A percentile compares a stretch with the other conserved stretches of the same genome.
These are phyloP conservation scores for Dendrostoma leiphaemia DNA, from an alignment of 2,329 filamentous ascomycete genomes.

Conservation along the genomic window DNA sequence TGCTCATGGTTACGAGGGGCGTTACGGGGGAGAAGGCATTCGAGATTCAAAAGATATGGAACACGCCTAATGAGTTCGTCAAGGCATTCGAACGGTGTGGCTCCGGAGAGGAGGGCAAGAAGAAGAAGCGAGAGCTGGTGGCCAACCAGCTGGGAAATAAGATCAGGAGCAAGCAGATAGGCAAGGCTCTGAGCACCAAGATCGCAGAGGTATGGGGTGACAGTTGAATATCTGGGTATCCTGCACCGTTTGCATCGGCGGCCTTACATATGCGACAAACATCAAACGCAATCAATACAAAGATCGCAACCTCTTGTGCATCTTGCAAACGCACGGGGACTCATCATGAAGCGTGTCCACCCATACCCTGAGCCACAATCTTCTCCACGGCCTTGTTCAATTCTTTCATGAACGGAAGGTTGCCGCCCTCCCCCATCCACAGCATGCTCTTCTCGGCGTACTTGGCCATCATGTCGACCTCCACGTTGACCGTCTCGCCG, in stretches of 20 bases:
- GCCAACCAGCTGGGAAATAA: constrained; percentile 54
- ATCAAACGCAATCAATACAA: background rate
- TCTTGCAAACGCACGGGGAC: background rate
- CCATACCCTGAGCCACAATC: constrained; percentile 69
- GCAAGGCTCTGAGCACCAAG: constrained; percentile 62
- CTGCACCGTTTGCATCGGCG: background rate
- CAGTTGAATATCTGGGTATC: constrained; percentile 27
- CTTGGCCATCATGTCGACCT: constrained; percentile 86
- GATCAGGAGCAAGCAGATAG: constrained; percentile 67
- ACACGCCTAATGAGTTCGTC: constrained; percentile 69
- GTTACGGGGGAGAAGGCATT: constrained; percentile 76
- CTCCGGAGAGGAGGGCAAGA: constrained; percentile 45
- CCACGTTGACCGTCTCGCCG: constrained; percentile 84
- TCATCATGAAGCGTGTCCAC: constrained; percentile 18
- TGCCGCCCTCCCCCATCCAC: constrained; percentile 63
- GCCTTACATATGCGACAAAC: background rate
- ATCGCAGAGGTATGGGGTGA: constrained; percentile 72
- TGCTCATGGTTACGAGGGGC: constrained; percentile 79
- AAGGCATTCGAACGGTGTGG: constrained; percentile 63
- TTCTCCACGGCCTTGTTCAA: constrained; percentile 72
- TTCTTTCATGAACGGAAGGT: constrained; percentile 63
- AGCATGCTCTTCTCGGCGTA: constrained; percentile 88
- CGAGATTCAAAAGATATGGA: constrained; percentile 77
- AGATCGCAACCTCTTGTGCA: no score
- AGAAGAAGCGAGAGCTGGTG: constrained; percentile 60